Percentiles rank a stretch among this genome's conserved stretches.
Conservation (phyloP, 805 yeast species). For the Candida hispaniensis region DNA sequence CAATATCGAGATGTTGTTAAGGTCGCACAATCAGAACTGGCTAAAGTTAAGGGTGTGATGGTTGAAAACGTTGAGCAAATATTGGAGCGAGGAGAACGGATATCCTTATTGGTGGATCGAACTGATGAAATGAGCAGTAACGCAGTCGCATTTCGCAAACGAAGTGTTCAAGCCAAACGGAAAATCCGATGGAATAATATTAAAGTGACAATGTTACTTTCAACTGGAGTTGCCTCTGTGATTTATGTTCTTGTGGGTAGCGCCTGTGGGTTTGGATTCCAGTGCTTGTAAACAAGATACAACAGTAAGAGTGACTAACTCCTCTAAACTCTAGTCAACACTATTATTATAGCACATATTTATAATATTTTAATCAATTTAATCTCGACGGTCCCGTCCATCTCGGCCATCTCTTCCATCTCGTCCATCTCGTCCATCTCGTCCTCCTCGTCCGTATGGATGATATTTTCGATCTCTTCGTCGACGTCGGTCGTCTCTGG, state of each 20-base stretch:
- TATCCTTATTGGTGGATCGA: slow-evolving; percentile 61
- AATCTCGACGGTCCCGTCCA: background rate
- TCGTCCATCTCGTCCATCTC: background rate
- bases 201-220: slow-evolving; percentile 18
- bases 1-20: slow-evolving; percentile 22
- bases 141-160: slow-evolving; percentile 58
- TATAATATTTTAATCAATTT: too few relatives aligned
- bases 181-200: slow-evolving; percentile 57
- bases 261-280: slow-evolving; percentile 13
- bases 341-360: too few relatives aligned
- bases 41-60: slow-evolving; percentile 58
- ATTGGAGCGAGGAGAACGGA: slow-evolving; percentile 67
- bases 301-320: too few relatives aligned
- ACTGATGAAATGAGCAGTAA: slow-evolving; percentile 61
- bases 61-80: slow-evolving; percentile 62
- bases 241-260: slow-evolving; percentile 1
- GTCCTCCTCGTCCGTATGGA: too few relatives aligned
- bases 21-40: slow-evolving; percentile 38
- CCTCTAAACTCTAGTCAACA: too few relatives aligned
- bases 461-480: too few relatives aligned
- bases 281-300: slow-evolving; percentile 13
- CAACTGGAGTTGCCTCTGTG: slow-evolving; percentile 5
- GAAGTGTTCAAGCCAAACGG: slow-evolving; percentile 51
- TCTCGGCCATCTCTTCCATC: background rate
- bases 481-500: too few relatives aligned